Evolutionary conservation across 2,329 filamentous ascomycete genomes (phyloP).

Genomic region (Claviceps africana): DNA sequence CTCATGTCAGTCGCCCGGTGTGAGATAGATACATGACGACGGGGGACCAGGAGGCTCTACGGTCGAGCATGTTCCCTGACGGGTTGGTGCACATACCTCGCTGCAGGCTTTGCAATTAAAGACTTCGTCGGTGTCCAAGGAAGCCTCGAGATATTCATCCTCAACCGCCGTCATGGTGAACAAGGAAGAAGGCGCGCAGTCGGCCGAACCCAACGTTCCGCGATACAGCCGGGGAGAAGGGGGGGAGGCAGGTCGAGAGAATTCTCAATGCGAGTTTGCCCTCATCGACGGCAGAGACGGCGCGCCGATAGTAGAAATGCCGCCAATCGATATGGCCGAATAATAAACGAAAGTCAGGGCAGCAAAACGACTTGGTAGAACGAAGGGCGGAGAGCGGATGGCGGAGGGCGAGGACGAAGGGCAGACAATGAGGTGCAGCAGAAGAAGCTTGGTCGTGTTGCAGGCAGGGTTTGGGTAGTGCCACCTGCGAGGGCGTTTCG

Average conservation of each 20-base stretch:
- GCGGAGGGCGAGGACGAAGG: too few relatives aligned
- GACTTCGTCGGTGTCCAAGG: constrained; percentile 66
- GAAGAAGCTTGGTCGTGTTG: constrained; percentile 1
- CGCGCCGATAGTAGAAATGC: not conserved
- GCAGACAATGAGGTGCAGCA: not conserved
- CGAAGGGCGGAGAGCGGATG: not conserved
- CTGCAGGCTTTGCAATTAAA: constrained; percentile 89
- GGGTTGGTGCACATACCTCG: constrained; percentile 42
- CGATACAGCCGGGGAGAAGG: not conserved
- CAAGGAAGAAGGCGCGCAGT: not conserved
- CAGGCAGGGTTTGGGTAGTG: not conserved
- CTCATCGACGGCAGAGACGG: not conserved
- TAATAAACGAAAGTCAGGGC: not conserved
- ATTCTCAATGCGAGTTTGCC: not conserved
- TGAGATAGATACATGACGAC: not conserved
- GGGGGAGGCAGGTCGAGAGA: not conserved
- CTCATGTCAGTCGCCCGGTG: constrained; percentile 2
- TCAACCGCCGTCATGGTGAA: constrained; percentile 31
- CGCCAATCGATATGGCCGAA: not conserved
- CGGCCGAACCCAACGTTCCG: not conserved
- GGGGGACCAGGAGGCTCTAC: not conserved
- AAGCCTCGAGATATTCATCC: constrained; percentile 48
- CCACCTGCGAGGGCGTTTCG: constrained; percentile 1
- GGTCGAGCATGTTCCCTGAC: not conserved
- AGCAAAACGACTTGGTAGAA: not conserved